Conservation (phyloP, 306 rosid genomes). For the Vicia villosa region DNA sequence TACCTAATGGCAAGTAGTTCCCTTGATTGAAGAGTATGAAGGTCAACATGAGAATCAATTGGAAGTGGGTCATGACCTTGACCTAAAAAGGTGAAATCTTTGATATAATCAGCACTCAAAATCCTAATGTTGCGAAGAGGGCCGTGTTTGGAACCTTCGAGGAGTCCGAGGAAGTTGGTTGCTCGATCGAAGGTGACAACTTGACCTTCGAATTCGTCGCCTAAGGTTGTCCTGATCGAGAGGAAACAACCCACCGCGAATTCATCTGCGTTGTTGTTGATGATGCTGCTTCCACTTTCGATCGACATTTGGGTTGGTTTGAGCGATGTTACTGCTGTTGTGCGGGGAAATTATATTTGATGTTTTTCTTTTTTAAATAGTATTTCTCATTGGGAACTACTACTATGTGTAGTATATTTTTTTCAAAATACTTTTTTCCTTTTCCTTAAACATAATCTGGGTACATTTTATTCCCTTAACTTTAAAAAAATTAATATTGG, state of each 20-base stretch:
- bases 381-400: no score
- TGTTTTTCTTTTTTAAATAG: background rate
- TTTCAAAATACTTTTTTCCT: no score
- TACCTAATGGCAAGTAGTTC: constrained; percentile 83
- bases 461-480: no score
- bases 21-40: constrained; percentile 62
- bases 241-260: constrained; percentile 74
- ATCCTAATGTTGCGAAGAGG: constrained; percentile 74
- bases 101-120: constrained; percentile 73
- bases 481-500: no score
- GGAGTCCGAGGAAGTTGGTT: constrained; percentile 87
- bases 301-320: constrained; percentile 51
- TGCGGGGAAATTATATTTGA: background rate
- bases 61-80: constrained; percentile 76
- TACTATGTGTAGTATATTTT: no score
- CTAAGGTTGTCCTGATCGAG: constrained; percentile 78
- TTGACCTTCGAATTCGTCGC: constrained; percentile 86
- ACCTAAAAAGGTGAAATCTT: constrained; percentile 69
- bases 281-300: constrained; percentile 25
- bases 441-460: no score
- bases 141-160: constrained; percentile 64
- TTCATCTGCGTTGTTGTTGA: constrained; percentile 58
- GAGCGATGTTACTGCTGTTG: background rate
- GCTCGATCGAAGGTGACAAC: constrained; percentile 81
- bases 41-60: constrained; percentile 62